These are phyloP conservation scores for Hyphodiscus sp. DNA, from an alignment of 2,329 filamentous ascomycete species.

Conservation along the genomic window DNA sequence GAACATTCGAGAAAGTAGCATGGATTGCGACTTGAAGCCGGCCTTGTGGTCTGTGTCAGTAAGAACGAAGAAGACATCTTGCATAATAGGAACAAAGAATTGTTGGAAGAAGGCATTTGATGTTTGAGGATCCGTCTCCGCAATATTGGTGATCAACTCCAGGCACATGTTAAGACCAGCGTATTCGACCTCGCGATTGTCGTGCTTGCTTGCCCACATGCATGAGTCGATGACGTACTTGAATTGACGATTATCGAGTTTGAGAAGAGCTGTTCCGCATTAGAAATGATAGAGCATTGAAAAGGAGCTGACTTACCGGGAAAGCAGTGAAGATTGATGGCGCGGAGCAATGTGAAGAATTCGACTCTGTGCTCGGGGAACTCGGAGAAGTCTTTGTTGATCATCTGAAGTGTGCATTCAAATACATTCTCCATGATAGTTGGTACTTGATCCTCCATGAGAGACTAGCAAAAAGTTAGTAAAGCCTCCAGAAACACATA, in stretches of 20 bases:
- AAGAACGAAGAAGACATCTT: constrained; percentile 97
- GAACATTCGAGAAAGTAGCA: constrained; percentile 91
- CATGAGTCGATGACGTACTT: constrained; percentile 99
- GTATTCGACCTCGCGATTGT: constrained; percentile 95
- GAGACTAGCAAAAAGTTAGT: constrained; percentile 48
- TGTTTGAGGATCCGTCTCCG: constrained; percentile 78
- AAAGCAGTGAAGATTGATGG: constrained; percentile 97
- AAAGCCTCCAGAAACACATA: constrained; percentile 1
- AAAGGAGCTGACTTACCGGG: constrained; percentile 44
- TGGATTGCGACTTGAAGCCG: constrained; percentile 95
- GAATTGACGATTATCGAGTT: constrained; percentile 93
- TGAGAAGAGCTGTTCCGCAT: constrained; percentile 59
- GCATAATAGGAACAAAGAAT: constrained; percentile 91
- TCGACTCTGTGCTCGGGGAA: constrained; percentile 99
- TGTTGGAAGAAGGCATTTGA: constrained; percentile 96
- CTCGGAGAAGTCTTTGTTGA: constrained; percentile 99
- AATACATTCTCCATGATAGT: constrained; percentile 98
- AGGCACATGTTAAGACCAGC: constrained; percentile 97
- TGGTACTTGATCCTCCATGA: constrained; percentile 98
- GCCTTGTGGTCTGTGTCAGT: constrained; percentile 98
- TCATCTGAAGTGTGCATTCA: constrained; percentile 98
- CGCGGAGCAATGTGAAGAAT: constrained; percentile 94
- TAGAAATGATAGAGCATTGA: constrained; percentile 1
- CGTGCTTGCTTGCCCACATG: constrained; percentile 99
- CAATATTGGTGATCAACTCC: constrained; percentile 95